Conservation (phyloP, 495 filamentous ascomycete genomes). For the Apodospora peruviana region DNA sequence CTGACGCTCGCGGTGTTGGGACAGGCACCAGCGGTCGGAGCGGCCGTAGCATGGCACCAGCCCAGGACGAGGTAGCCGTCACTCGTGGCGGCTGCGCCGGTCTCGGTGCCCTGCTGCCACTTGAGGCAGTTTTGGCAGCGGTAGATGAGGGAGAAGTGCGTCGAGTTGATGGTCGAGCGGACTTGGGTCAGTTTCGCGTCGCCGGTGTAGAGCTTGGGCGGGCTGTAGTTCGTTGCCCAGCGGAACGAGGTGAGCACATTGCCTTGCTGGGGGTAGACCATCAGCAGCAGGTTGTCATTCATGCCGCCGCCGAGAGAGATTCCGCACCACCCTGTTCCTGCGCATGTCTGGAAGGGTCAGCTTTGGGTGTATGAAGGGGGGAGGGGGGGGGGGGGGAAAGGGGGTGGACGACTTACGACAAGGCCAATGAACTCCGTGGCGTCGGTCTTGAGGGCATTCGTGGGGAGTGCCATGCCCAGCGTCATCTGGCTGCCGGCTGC, state of each 20-base stretch:
- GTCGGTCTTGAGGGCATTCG: constrained; percentile 41
- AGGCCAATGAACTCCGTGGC: constrained; percentile 55
- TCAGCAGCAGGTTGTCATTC: constrained; percentile 47
- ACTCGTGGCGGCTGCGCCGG: constrained; percentile 14
- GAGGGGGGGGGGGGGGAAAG: neutral
- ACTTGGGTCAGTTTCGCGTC: constrained; percentile 53
- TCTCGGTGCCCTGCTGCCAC: constrained; percentile 36
- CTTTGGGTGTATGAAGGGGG: neutral
- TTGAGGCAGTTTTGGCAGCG: constrained; percentile 57
- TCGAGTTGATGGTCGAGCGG: constrained; percentile 46
- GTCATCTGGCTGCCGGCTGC: constrained; percentile 32
- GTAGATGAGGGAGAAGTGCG: constrained; percentile 54
- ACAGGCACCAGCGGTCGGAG: constrained; percentile 24
- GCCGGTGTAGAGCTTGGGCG: constrained; percentile 51
- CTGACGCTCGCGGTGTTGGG: constrained; percentile 20
- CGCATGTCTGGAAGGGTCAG: constrained; percentile 13
- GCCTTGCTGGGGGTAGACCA: constrained; percentile 43
- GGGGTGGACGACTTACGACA: constrained; percentile 29
- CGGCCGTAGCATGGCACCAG: constrained; percentile 24
- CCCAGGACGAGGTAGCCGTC: constrained; percentile 21
- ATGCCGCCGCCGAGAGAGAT: constrained; percentile 48
- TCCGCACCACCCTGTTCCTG: constrained; percentile 46
- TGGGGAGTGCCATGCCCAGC: constrained; percentile 53
- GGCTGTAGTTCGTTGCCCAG: constrained; percentile 47
- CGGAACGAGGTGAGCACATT: constrained; percentile 45